phyloP scores from a whole-genome alignment of 2,329 filamentous ascomycete species.

The Exserohilum turcica region DNA sequence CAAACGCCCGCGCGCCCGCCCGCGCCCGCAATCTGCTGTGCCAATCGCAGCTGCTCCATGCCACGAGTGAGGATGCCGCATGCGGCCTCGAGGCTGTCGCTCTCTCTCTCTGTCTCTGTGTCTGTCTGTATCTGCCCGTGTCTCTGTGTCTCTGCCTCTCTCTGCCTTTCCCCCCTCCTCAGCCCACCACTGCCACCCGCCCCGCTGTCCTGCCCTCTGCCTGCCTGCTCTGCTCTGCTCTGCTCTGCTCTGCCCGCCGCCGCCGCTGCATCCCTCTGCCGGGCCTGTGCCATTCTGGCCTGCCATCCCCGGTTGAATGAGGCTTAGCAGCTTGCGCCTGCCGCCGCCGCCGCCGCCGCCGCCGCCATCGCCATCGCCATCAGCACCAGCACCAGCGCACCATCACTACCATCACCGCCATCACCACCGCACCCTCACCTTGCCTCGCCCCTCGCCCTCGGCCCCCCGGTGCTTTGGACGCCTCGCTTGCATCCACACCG shows the following conservation, averaged over 20 bases:
- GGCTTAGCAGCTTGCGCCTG: slow-evolving; percentile 16
- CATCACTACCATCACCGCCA: not conserved
- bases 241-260: not conserved
- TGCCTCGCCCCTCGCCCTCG: too few relatives aligned
- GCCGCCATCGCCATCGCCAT: not conserved
- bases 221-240: not conserved
- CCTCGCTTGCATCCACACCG: not conserved
- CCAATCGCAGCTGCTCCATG: too few relatives aligned
- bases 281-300: slow-evolving; percentile 12
- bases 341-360: not conserved
- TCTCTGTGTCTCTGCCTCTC: too few relatives aligned
- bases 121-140: too few relatives aligned
- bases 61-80: too few relatives aligned
- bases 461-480: not conserved
- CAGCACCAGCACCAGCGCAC: not conserved
- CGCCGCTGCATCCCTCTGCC: not conserved
- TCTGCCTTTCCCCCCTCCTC: too few relatives aligned
- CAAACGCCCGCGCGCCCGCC: slow-evolving; percentile 1
- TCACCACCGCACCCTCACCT: not conserved
- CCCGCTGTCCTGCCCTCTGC: not conserved
- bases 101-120: too few relatives aligned
- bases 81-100: too few relatives aligned
- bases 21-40: slow-evolving; percentile 6
- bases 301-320: slow-evolving; percentile 11
- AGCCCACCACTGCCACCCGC: too few relatives aligned